A percentile compares a stretch with the other conserved stretches of the same genome.
These are phyloP conservation scores for Malus hybrid DNA, from an alignment of 331 rosid species.

Conservation along the genomic window DNA sequence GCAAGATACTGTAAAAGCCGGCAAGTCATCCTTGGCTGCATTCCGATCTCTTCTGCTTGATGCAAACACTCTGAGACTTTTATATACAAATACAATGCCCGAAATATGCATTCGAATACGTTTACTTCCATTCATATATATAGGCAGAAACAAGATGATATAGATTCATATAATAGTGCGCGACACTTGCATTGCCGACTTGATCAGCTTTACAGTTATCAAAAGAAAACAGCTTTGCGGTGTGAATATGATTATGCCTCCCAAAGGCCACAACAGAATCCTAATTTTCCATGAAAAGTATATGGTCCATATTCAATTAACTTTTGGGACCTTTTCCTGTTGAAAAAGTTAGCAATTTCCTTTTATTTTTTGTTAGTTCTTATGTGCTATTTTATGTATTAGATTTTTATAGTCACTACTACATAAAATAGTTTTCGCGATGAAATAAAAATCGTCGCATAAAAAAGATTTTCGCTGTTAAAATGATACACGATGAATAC, in stretches of 20 bases:
- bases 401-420: too few species aligned
- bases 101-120: not conserved
- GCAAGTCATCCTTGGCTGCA: not conserved
- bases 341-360: too few species aligned
- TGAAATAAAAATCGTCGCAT: too few species aligned
- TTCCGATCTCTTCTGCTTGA: not conserved
- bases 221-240: not conserved
- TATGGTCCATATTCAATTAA: not conserved
- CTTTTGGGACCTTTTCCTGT: not conserved
- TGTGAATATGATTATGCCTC: not conserved
- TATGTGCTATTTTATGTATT: too few species aligned
- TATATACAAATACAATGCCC: not conserved
- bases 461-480: too few species aligned
- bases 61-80: not conserved
- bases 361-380: too few species aligned
- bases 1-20: not conserved
- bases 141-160: not conserved
- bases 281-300: not conserved
- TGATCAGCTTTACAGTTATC: not conserved
- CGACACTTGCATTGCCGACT: too few species aligned
- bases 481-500: too few species aligned
- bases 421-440: too few species aligned
- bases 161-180: not conserved
- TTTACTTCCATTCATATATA: not conserved
- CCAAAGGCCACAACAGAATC: not conserved